Conservation (phyloP, 1,284 basidiomycete species). For the Thelephora terrestris region DNA sequence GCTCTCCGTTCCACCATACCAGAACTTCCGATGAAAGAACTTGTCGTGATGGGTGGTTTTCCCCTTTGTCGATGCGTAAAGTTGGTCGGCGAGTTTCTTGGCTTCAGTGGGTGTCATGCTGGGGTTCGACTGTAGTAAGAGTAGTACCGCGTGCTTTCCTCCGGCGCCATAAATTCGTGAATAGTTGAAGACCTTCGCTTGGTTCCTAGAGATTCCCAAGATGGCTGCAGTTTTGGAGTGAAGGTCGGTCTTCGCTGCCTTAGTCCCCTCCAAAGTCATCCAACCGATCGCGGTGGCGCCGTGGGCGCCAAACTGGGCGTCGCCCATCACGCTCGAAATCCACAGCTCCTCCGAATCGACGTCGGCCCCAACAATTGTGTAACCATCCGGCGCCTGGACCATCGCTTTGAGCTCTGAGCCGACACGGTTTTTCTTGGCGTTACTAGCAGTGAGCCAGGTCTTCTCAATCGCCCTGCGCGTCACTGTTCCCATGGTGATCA, state of each 20-base stretch:
- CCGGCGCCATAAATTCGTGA: constrained; percentile 98
- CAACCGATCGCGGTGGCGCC: constrained; percentile 96
- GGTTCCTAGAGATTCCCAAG: constrained; percentile 86
- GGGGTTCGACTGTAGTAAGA: constrained; percentile 83
- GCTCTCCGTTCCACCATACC: constrained; percentile 96
- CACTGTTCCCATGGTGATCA: constrained; percentile 97
- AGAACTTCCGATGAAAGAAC: constrained; percentile 76
- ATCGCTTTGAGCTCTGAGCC: constrained; percentile 98
- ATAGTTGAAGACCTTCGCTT: constrained; percentile 99
- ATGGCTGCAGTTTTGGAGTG: constrained; percentile 97
- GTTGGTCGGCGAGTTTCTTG: constrained; percentile 70
- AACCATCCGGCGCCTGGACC: constrained; percentile 90
- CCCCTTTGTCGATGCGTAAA: constrained; percentile 94
- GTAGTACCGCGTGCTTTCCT: constrained; percentile 85
- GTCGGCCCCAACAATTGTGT: constrained; percentile 94
- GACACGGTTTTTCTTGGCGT: constrained; percentile 95
- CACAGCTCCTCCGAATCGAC: constrained; percentile 99
- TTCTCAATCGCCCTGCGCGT: constrained; percentile 96
- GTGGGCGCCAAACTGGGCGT: constrained; percentile 96
- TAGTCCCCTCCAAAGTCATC: constrained; percentile 99
- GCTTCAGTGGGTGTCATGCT: constrained; percentile 75
- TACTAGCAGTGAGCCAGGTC: constrained; percentile 97
- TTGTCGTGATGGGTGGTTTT: constrained; percentile 67
- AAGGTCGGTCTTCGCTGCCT: constrained; percentile 89
- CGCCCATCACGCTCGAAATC: constrained; percentile 99